Evolutionary conservation across 2,329 filamentous ascomycete genomes (phyloP).

Genomic region (Aspergillus neotritici): DNA sequence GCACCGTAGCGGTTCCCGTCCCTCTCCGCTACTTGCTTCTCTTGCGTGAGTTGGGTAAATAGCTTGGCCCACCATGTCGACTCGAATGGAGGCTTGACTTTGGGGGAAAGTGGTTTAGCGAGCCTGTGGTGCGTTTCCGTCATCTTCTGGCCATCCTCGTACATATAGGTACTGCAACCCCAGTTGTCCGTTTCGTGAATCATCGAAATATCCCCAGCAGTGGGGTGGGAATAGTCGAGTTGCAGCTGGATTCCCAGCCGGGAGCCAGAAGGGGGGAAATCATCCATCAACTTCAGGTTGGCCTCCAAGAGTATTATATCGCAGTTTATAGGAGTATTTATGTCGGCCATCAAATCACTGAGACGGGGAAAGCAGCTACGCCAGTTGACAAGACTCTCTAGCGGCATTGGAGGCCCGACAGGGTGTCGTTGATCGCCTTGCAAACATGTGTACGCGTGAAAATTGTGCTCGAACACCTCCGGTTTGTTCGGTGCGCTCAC

Average conservation of each 20-base stretch:
- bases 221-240: constrained; percentile 36
- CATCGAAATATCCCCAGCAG: constrained; percentile 26
- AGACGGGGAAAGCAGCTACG: constrained; percentile 38
- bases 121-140: constrained; percentile 30
- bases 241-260: constrained; percentile 40
- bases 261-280: constrained; percentile 39
- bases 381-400: constrained; percentile 40
- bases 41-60: constrained; percentile 39
- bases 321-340: constrained; percentile 30
- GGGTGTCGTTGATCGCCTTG: constrained; percentile 35
- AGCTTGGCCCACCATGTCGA: constrained; percentile 42
- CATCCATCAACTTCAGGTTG: constrained; percentile 39
- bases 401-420: constrained; percentile 29
- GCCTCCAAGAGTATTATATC: constrained; percentile 43
- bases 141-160: constrained; percentile 31
- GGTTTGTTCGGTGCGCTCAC: constrained; percentile 35
- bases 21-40: constrained; percentile 35
- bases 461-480: constrained; percentile 33
- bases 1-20: constrained; percentile 30
- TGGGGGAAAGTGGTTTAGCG: constrained; percentile 32
- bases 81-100: constrained; percentile 40
- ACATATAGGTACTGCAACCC: constrained; percentile 40
- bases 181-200: constrained; percentile 37
- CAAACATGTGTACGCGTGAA: constrained; percentile 42
- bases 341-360: constrained; percentile 29